Evolutionary conservation across 148 eudicot species (phyloP), one percentile per base, ranked within the genome.

Genomic region (Simmondsia chinensis): DNA sequence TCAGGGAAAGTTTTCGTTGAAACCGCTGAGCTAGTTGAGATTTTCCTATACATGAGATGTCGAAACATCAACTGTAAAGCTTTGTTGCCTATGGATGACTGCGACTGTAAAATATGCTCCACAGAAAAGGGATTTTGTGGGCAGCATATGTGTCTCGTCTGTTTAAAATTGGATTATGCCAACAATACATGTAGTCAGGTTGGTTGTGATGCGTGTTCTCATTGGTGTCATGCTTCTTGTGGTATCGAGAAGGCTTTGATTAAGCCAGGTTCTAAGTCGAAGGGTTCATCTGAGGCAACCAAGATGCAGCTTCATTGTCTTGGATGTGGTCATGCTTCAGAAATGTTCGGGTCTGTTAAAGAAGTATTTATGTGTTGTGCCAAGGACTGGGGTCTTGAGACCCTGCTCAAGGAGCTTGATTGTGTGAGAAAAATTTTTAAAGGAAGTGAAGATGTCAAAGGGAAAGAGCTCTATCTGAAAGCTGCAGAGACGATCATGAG

Each of bases 101-200:
- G 95, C 56, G 95, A 85, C 13, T 85, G 95, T 73, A 85, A 77
- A 57, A 80, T 80, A 40, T 85, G 95, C 68, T 80, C 89, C 1
- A 59, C 77, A 15, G 74, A 74, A 39, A 80, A 77, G 48, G 95
- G 95, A 20, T 85, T 80, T 43, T 85, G 95, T 54, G 77, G 85
- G 20, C 89, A 77, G 46, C 80, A 89, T 62, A 85, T 85, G 95
- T 85, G 95, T 16, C 80, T 80, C 1, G 67, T 80, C 18, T 85
- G 95, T 51, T 52, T 64, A 43, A 77, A 77, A 38, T 85, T 77
- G 16, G 95, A 85, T 44, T 85, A 77, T 43, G 89, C 95, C 13
- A 74, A 18, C 58, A 80, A 80, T 46, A 85, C 95, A 3, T 85
- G 95, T 59, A 80, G 80, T 65, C 80, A 89, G 95, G 89, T 85